phyloP scores from a whole-genome alignment of 208 protist genomes.

The Entamoeba invadens region DNA sequence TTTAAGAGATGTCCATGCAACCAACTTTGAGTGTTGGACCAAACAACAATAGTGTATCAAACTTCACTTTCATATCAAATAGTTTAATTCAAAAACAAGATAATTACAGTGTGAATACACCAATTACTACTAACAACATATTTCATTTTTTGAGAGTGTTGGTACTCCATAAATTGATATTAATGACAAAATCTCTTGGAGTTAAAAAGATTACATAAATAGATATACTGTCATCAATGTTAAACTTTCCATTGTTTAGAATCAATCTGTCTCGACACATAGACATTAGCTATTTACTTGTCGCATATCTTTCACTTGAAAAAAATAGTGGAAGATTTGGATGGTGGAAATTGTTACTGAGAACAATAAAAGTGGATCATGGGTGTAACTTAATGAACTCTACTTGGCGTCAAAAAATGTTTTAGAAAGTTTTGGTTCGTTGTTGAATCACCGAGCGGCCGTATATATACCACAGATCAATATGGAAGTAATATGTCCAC shows the following conservation, averaged over 20 bases:
- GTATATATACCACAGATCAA: conserved; percentile 68
- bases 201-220: conserved; percentile 91
- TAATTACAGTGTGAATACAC: conserved; percentile 65
- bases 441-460: conserved; percentile 87
- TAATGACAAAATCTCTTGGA: conserved; percentile 67
- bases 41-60: background rate
- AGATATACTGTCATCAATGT: conserved; percentile 61
- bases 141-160: conserved; percentile 75
- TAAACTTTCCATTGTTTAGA: conserved; percentile 71
- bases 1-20: background rate
- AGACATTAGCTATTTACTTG: conserved; percentile 92
- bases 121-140: conserved; percentile 80
- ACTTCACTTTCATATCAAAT: background rate
- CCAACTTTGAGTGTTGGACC: background rate
- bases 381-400: conserved; percentile 98
- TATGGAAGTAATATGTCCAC: conserved; percentile 49
- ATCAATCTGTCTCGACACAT: conserved; percentile 99
- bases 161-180: conserved; percentile 66
- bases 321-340: conserved; percentile 54
- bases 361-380: conserved; percentile 69
- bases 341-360: conserved; percentile 88
- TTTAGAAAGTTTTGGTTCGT: conserved; percentile 97
- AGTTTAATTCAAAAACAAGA: conserved; percentile 28
- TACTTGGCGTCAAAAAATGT: conserved; percentile 98
- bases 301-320: conserved; percentile 56